Evolutionary conservation across 83 land plant genomes (phyloP).

Genomic region (Larix sibirica): DNA sequence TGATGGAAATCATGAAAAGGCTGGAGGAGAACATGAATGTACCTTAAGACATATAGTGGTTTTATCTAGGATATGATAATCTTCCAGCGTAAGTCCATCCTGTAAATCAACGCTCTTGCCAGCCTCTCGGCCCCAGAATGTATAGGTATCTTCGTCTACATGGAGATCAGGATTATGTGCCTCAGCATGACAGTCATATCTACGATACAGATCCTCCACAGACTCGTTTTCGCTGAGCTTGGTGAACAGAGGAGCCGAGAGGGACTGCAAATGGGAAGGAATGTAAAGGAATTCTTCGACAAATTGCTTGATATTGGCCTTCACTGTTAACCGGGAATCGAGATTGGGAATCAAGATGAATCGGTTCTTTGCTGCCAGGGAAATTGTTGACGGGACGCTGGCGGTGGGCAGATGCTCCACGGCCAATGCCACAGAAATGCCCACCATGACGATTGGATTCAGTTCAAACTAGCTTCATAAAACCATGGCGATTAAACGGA

Average conservation of each 20-base stretch:
- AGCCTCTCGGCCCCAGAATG: conserved; percentile 33
- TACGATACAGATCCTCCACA: conserved; percentile 47
- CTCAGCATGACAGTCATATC: conserved; percentile 49
- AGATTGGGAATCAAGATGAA: conserved; percentile 42
- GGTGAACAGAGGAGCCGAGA: conserved; percentile 45
- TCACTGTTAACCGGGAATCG: conserved; percentile 32
- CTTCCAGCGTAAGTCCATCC: conserved; percentile 29
- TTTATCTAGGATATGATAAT: conserved; percentile 44
- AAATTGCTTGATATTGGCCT: conserved; percentile 33
- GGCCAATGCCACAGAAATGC: conserved; percentile 32
- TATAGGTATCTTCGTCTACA: conserved; percentile 43
- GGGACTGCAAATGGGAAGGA: conserved; percentile 29
- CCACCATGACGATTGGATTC: conserved; percentile 16
- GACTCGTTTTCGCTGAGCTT: conserved; percentile 28
- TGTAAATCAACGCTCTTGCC: conserved; percentile 34
- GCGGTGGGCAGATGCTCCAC: conserved; percentile 45
- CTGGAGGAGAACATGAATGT: background rate
- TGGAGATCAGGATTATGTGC: conserved; percentile 31
- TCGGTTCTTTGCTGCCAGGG: conserved; percentile 13
- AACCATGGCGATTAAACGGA: too few relatives aligned
- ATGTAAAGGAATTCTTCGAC: conserved; percentile 30
- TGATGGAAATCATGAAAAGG: background rate
- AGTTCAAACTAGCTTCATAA: too few relatives aligned
- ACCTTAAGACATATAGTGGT: conserved; percentile 36
- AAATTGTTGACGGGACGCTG: conserved; percentile 16